phyloP scores from a whole-genome alignment of 148 eudicot species.

The Mesembryanthemum crystallinum region DNA sequence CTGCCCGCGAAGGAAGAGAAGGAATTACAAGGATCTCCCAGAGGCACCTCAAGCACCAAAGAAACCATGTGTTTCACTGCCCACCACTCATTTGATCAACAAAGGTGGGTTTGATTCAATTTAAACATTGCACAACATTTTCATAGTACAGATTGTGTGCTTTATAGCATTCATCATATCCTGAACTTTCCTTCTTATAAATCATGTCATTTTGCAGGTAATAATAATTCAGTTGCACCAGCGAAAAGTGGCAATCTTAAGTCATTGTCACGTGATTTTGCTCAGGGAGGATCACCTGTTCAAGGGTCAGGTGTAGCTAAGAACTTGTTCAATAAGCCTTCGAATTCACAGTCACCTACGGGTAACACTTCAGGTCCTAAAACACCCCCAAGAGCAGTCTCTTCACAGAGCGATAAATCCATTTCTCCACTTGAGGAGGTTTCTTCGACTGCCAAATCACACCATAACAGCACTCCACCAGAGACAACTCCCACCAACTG shows the following conservation, averaged over 20 bases:
- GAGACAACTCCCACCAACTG: conserved; percentile 57
- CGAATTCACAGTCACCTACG: conserved; percentile 36
- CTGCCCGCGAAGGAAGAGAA: conserved; percentile 54
- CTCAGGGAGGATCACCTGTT: conserved; percentile 27
- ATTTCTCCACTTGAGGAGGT: conserved; percentile 54
- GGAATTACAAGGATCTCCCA: conserved; percentile 36
- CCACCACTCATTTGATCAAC: conserved; percentile 26
- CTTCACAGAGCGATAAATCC: conserved; percentile 61
- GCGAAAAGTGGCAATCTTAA: conserved; percentile 26
- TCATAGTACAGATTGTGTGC: not conserved
- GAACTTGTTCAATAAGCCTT: conserved; percentile 54
- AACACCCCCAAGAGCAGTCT: conserved; percentile 61
- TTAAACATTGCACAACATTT: not conserved
- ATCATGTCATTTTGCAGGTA: conserved; percentile 32
- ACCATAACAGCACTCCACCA: conserved; percentile 33
- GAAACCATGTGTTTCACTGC: conserved; percentile 37
- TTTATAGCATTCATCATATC: not conserved
- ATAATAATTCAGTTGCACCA: conserved; percentile 20
- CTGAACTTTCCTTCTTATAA: not conserved
- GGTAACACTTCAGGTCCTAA: conserved; percentile 55
- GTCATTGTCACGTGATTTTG: conserved; percentile 26
- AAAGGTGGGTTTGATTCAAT: conserved; percentile 29
- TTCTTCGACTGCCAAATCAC: conserved; percentile 53
- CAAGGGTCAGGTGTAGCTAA: conserved; percentile 66
- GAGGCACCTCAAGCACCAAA: conserved; percentile 43